phyloP scores from a whole-genome alignment of 1,284 basidiomycete genomes.

The Takashimella tepidaria region DNA sequence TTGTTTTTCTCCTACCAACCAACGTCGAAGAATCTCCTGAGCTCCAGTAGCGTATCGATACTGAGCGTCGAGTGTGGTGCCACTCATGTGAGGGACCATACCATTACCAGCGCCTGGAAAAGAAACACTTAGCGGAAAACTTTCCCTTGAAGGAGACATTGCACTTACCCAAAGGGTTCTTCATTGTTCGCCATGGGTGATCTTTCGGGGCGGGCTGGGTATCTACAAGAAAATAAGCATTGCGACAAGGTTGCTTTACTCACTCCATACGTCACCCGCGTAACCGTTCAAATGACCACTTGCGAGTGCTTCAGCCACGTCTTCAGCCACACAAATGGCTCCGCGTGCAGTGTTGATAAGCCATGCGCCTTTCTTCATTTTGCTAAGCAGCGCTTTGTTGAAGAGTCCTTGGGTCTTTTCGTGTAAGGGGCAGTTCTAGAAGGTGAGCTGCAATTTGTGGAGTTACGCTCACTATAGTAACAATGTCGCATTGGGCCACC shows the following conservation, averaged over 20 bases:
- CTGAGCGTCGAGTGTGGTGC: conserved; percentile 89
- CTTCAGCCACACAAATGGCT: conserved; percentile 81
- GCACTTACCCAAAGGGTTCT: conserved; percentile 61
- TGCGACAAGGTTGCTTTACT: conserved; percentile 5
- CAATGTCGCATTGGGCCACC: conserved; percentile 56
- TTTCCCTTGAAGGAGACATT: background rate
- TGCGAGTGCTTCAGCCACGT: conserved; percentile 69
- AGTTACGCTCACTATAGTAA: conserved; percentile 34
- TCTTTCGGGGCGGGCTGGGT: conserved; percentile 79
- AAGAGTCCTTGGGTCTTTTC: conserved; percentile 76
- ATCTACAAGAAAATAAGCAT: conserved; percentile 47
- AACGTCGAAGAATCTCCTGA: conserved; percentile 74
- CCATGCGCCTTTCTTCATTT: conserved; percentile 88
- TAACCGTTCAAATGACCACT: conserved; percentile 70
- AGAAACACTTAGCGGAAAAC: background rate
- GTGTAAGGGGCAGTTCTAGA: conserved; percentile 77
- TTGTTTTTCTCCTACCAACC: conserved; percentile 63
- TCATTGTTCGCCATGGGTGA: conserved; percentile 79
- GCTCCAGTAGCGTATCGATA: conserved; percentile 77
- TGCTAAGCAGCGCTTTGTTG: conserved; percentile 74
- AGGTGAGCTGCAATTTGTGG: conserved; percentile 4
- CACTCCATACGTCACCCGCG: conserved; percentile 62
- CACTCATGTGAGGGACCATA: conserved; percentile 65
- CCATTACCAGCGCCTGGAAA: conserved; percentile 10
- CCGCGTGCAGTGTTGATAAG: conserved; percentile 92